Evolutionary conservation across 805 yeast species (phyloP).

Genomic region (Suhomyces xylopsoci): DNA sequence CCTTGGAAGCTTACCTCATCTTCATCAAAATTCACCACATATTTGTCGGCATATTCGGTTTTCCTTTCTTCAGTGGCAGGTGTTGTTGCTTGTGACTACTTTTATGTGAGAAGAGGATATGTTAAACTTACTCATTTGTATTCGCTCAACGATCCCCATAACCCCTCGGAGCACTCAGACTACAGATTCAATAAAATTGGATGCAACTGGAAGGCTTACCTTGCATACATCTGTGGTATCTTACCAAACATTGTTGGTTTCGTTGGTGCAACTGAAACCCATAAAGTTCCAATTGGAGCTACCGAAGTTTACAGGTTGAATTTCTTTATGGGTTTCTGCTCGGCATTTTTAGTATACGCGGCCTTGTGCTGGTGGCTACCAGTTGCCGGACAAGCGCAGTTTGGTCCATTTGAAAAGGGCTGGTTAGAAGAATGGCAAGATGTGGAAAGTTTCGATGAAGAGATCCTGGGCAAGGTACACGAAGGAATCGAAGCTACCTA

Average conservation of each 20-base stretch:
- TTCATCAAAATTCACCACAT: conserved; percentile 73
- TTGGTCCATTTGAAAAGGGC: conserved; percentile 45
- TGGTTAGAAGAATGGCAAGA: conserved; percentile 65
- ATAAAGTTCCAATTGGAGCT: conserved; percentile 73
- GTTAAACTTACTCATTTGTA: conserved; percentile 64
- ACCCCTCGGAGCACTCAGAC: conserved; percentile 24
- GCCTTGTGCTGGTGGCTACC: conserved; percentile 54
- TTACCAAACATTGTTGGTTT: conserved; percentile 84
- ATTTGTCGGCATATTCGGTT: conserved; percentile 76
- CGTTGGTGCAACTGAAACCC: conserved; percentile 76
- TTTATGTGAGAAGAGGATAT: conserved; percentile 68
- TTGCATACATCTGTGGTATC: conserved; percentile 77
- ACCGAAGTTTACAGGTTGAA: conserved; percentile 67
- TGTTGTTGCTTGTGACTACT: conserved; percentile 65
- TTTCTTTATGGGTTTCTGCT: conserved; percentile 72
- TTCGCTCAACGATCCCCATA: conserved; percentile 38
- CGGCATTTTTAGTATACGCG: conserved; percentile 55
- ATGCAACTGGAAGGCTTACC: conserved; percentile 79
- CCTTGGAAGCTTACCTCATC: conserved; percentile 80
- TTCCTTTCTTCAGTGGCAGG: conserved; percentile 85
- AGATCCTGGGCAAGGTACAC: conserved; percentile 16
- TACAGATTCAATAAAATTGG: conserved; percentile 67
- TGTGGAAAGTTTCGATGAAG: conserved; percentile 59
- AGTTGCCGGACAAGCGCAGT: conserved; percentile 34
- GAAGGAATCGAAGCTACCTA: conserved; percentile 1